Evolutionary conservation across 495 filamentous ascomycete genomes (phyloP), one percentile per base, ranked within the genome.

Genomic region (Aspergillus heteromorphus): DNA sequence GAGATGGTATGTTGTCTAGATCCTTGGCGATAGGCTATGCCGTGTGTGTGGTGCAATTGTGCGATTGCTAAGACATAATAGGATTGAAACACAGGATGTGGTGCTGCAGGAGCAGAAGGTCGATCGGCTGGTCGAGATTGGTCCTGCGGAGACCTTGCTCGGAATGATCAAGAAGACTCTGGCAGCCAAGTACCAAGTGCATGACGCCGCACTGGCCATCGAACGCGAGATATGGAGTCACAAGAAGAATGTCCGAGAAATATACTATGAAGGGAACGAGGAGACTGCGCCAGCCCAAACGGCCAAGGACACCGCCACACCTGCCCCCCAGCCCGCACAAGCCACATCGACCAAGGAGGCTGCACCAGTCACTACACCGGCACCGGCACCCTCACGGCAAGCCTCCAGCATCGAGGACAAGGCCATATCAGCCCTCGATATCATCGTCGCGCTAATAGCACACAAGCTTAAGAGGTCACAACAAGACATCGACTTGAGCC

Each of bases 1-100:
- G 53, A 83, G 92, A 83, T 97, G 92, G 81, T 48, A 48, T 23
- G 23, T 14, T 25, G 20, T 13, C 21, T 16, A 30, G 11, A 29
- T 11, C 18, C 25, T 29, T 23, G 23, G 17, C 21, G 27, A 23
- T 47, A 4, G 3, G 2, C 4, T 6, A 6, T 1, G 30, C 7
- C 2, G 30, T 34, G 30, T n/a, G n/a, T n/a, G n/a, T n/a, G n/a
- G 30, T 34, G 30, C 30, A 34, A 34, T 34, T n/a, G n/a, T n/a
- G n/a, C 23, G 23, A 27, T 27, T 27, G 34, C 34, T 38, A 38
- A 38, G 34, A 38, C 34, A 14, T 13, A 13, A 21, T 17, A 54
- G 51, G 51, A 97, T 97, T 72, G 92, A 96, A 73, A 97, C 92
- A 6, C 92, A 97, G 73, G 93, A 97, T 88, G 91, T 96, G 45